Conservation (phyloP, 345 rosid species). For the Eucalyptus cloeziana region DNA sequence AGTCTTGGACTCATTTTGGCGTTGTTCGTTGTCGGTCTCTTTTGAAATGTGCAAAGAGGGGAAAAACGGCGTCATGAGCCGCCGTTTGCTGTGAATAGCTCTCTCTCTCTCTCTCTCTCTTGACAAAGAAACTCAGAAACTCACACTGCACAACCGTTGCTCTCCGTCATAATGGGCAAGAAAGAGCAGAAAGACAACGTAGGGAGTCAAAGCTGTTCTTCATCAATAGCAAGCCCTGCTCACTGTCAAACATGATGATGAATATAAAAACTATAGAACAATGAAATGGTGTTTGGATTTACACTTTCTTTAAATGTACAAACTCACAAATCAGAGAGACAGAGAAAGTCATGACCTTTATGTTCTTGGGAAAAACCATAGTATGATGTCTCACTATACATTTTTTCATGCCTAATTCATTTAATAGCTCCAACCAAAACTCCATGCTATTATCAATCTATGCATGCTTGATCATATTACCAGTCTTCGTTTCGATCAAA, state of each 20-base stretch:
- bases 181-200: constrained; percentile 13
- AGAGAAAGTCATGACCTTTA: not conserved
- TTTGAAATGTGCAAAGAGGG: not conserved
- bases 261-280: not conserved
- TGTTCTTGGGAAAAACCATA: too few species aligned
- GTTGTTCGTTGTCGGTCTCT: too few species aligned
- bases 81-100: constrained; percentile 19
- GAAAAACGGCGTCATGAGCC: constrained; percentile 37
- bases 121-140: not conserved
- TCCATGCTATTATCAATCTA: too few species aligned
- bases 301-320: not conserved
- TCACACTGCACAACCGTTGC: not conserved
- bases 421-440: too few species aligned
- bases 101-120: not conserved
- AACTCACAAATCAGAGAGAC: not conserved
- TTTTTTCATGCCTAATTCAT: too few species aligned
- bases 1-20: not conserved
- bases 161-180: constrained; percentile 36
- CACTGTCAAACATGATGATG: constrained; percentile 43
- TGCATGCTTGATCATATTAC: too few species aligned
- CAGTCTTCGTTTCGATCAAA: too few species aligned
- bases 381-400: too few species aligned
- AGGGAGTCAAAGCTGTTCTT: constrained; percentile 56
- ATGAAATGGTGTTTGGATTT: not conserved
- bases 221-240: constrained; percentile 24